Evolutionary conservation across 2,329 filamentous ascomycete genomes (phyloP).

Genomic region (Fusarium bactridioides): DNA sequence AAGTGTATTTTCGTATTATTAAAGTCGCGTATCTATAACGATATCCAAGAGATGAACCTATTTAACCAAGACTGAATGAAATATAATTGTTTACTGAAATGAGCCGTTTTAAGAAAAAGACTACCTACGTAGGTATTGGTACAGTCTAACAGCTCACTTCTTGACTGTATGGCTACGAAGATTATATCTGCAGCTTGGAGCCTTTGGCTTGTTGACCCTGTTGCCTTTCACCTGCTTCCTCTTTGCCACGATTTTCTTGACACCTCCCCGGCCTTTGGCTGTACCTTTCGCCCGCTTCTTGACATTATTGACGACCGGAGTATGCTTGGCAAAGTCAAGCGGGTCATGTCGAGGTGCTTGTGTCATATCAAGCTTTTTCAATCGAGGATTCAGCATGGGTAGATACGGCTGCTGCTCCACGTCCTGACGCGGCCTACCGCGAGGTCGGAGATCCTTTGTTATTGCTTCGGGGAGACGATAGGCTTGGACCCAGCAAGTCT

Average conservation of each 20-base stretch:
- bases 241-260: not conserved
- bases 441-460: not conserved
- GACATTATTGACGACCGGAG: not conserved
- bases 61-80: not conserved
- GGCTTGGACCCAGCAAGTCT: not conserved
- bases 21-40: too few relatives aligned
- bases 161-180: not conserved
- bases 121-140: too few relatives aligned
- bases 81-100: too few relatives aligned
- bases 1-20: too few relatives aligned
- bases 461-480: not conserved
- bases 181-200: not conserved
- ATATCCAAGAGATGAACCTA: not conserved
- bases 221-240: not conserved
- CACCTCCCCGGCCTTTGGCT: not conserved
- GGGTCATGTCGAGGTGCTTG: not conserved
- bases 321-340: not conserved
- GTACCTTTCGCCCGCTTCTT: not conserved
- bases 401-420: not conserved
- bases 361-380: accelerated
- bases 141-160: not conserved
- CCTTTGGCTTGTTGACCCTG: not conserved
- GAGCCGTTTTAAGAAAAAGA: not conserved
- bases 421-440: accelerated
- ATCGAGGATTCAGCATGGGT: not conserved